Conservation (phyloP, 2,329 filamentous ascomycete species). For the Exophiala xenobiotica region DNA sequence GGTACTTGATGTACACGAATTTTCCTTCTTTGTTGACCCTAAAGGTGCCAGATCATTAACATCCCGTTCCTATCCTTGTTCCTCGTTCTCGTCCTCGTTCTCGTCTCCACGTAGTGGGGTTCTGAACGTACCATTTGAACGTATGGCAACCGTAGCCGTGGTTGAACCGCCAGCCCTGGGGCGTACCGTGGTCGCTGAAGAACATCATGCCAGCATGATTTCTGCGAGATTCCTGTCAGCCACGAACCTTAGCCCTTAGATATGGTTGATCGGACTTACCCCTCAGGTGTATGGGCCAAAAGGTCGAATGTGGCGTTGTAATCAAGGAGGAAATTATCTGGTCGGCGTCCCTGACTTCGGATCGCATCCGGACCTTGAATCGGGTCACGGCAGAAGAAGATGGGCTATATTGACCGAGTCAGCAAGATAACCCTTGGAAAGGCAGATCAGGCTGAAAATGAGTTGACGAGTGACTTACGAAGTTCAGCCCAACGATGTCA, state of each 20-base stretch:
- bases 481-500: slow-evolving; percentile 51
- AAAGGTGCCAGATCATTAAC: slow-evolving; percentile 17
- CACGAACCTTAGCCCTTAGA: slow-evolving; percentile 19
- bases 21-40: slow-evolving; percentile 48
- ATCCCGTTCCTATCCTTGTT: too few species aligned
- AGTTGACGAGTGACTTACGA: slow-evolving; percentile 28
- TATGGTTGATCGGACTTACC: too few species aligned
- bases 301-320: slow-evolving; percentile 51
- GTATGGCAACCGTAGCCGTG: slow-evolving; percentile 50
- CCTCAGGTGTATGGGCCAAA: slow-evolving; percentile 50
- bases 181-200: slow-evolving; percentile 53
- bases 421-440: neutral
- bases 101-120: too few species aligned
- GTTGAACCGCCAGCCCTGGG: slow-evolving; percentile 45
- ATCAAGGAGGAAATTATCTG: slow-evolving; percentile 51
- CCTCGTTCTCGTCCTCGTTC: too few species aligned
- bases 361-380: slow-evolving; percentile 51
- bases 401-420: slow-evolving; percentile 40
- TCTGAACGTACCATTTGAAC: slow-evolving; percentile 45
- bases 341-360: slow-evolving; percentile 48
- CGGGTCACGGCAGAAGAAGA: slow-evolving; percentile 53
- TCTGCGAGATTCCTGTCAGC: slow-evolving; percentile 14
- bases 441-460: neutral
- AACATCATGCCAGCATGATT: slow-evolving; percentile 53
- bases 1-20: slow-evolving; percentile 55